Evolutionary conservation across 768 basidiomycete genomes (phyloP).

Genomic region (Tylopilus vinaceipallidus): DNA sequence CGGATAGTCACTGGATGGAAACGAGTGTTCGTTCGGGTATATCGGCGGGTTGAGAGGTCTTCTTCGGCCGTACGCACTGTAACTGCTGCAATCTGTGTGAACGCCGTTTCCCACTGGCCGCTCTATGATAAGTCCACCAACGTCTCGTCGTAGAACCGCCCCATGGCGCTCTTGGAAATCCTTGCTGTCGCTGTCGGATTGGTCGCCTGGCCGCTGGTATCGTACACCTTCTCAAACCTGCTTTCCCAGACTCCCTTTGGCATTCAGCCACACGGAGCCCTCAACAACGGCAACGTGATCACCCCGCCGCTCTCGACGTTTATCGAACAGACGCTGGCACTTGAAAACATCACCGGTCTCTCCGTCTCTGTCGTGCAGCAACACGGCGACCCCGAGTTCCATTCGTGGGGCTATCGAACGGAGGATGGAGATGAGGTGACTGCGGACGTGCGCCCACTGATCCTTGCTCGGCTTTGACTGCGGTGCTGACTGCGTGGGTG

Average conservation of each 20-base stretch:
- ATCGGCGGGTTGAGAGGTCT: no score
- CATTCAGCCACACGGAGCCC: no score
- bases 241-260: constrained; percentile 1
- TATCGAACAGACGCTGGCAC: constrained; percentile 17
- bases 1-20: no score
- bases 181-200: constrained; percentile 10
- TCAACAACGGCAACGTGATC: constrained; percentile 7
- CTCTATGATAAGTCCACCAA: no score
- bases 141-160: no score
- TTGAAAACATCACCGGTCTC: constrained; percentile 30
- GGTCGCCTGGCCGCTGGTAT: constrained; percentile 10
- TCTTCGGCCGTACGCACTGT: no score
- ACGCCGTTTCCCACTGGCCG: no score
- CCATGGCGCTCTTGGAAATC: constrained; percentile 10
- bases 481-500: not conserved
- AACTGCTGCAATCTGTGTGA: no score
- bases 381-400: constrained; percentile 28
- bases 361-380: constrained; percentile 29
- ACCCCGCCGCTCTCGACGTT: constrained; percentile 17
- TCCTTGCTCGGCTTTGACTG: not conserved
- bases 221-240: constrained; percentile 7
- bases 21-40: no score
- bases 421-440: constrained; percentile 35
- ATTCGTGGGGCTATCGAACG: constrained; percentile 35
- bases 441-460: constrained; percentile 25